Evolutionary conservation across 169 alveolate species (phyloP), one percentile per base, ranked within the genome.

Genomic region (Cryptosporidium muris): DNA sequence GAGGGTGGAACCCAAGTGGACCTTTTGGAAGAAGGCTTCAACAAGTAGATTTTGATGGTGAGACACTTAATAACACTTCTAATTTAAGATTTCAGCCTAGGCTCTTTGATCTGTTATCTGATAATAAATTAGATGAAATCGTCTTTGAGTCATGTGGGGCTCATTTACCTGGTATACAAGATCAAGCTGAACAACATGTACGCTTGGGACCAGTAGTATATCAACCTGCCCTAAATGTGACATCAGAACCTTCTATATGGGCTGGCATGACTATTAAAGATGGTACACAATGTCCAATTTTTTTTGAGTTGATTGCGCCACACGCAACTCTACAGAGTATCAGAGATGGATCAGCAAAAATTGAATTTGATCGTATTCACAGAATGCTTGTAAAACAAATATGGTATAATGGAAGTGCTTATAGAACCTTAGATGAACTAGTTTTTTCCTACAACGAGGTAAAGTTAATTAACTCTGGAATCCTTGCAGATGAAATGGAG

Each of bases 1-100:
- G 88, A 51, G 92, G 92, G 34, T 90, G 89, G 64, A 88, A 85
- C 43, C 91, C 92, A 14, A 88, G 88, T 12, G 93, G 93, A 12
- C 89, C 88, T 11, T 90, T 90, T 54, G 93, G 93, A 12, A 48
- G 93, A 25, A 88, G 92, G 25, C 88, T 82, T 2, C 51, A 52
- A 7, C 82, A 67, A 42, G 45, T 67, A 12, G 38, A 53, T 53
- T 37, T 67, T 25, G 58, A 67, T 2, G 54, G 16, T 38, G 82
- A 38, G 3, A 60, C 11, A 11, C 38, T 60, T 16, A 60, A 4
- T 14, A 14, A 60, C 11, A 2, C 1, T 25, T 25, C 65, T 16
- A 6, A 53, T 12, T 14, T 54, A 36, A 53, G 53, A 4, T 52
- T 25, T 25, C 51, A 53, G 51, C 42, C 38, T 0, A 67, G 54